Percentiles rank a stretch among this genome's conserved stretches.
These are phyloP conservation scores for Nitzschia sp. DNA, from an alignment of 108 stramenopile genomes.

Conservation along the genomic window DNA sequence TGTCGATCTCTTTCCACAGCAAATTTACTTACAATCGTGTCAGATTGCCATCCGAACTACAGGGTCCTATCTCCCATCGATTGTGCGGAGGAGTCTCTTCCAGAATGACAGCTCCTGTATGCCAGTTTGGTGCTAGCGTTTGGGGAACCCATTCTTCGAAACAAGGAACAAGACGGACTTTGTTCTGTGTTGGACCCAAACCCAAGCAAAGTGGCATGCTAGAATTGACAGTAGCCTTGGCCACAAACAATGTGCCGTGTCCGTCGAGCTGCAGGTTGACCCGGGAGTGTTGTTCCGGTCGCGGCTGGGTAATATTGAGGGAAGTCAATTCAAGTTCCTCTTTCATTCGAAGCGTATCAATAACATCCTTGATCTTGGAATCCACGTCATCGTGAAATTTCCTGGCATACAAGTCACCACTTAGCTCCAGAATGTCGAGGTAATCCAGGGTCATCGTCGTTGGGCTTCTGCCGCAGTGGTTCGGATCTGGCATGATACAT, in stretches of 20 bases:
- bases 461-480: conserved; percentile 91
- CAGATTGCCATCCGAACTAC: conserved; percentile 79
- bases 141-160: conserved; percentile 72
- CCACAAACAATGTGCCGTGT: conserved; percentile 83
- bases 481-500: conserved; percentile 84
- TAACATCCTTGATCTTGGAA: conserved; percentile 66
- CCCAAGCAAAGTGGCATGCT: conserved; percentile 77
- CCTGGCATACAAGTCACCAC: conserved; percentile 85
- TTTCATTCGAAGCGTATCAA: conserved; percentile 59
- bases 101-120: conserved; percentile 83
- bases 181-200: conserved; percentile 51
- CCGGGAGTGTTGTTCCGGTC: background rate
- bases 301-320: conserved; percentile 17
- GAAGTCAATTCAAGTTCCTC: conserved; percentile 44
- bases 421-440: conserved; percentile 78
- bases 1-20: background rate
- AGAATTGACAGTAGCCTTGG: conserved; percentile 70
- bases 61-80: conserved; percentile 86
- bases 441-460: conserved; percentile 87
- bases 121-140: conserved; percentile 70
- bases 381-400: conserved; percentile 79
- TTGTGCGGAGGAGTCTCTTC: conserved; percentile 75
- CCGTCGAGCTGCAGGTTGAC: conserved; percentile 65
- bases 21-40: conserved; percentile 62
- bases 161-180: conserved; percentile 69